phyloP scores from a whole-genome alignment of 108 stramenopile genomes.

The Chaetoceros tenuissimus region DNA sequence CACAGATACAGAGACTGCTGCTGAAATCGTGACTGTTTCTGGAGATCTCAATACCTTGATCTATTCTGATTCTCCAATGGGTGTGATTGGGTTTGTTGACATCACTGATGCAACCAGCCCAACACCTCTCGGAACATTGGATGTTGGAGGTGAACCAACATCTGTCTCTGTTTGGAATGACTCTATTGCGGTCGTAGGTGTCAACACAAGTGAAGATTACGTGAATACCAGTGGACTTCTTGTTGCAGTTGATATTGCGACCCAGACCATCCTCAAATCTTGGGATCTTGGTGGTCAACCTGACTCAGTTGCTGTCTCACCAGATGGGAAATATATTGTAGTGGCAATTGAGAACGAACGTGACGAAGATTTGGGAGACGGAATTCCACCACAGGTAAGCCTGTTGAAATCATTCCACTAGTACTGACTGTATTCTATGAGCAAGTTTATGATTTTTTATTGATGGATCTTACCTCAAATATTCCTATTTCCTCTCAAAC shows the following conservation, averaged over 20 bases:
- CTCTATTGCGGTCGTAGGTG: constrained; percentile 35
- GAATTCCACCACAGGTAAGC: constrained; percentile 17
- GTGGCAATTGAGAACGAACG: constrained; percentile 68
- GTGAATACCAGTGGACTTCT: constrained; percentile 32
- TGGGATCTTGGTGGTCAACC: constrained; percentile 53
- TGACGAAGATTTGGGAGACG: constrained; percentile 47
- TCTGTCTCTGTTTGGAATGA: constrained; percentile 39
- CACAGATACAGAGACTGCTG: constrained; percentile 25
- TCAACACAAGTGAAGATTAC: constrained; percentile 43
- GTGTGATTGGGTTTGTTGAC: constrained; percentile 46
- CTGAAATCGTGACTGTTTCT: constrained; percentile 34
- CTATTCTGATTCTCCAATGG: constrained; percentile 34
- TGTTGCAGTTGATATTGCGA: constrained; percentile 27
- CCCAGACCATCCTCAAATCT: constrained; percentile 10
- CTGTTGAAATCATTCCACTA: background rate
- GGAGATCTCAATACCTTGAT: constrained; percentile 36
- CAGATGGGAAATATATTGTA: constrained; percentile 36
- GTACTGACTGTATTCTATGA: background rate
- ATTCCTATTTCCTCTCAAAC: background rate
- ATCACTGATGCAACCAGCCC: constrained; percentile 42
- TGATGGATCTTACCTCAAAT: background rate
- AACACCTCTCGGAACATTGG: constrained; percentile 17
- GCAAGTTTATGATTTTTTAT: background rate
- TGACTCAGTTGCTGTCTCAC: constrained; percentile 36
- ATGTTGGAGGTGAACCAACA: constrained; percentile 56